Evolutionary conservation across 345 rosid species (phyloP), one percentile per base, ranked within the genome.

Genomic region (Euphorbia peplus): DNA sequence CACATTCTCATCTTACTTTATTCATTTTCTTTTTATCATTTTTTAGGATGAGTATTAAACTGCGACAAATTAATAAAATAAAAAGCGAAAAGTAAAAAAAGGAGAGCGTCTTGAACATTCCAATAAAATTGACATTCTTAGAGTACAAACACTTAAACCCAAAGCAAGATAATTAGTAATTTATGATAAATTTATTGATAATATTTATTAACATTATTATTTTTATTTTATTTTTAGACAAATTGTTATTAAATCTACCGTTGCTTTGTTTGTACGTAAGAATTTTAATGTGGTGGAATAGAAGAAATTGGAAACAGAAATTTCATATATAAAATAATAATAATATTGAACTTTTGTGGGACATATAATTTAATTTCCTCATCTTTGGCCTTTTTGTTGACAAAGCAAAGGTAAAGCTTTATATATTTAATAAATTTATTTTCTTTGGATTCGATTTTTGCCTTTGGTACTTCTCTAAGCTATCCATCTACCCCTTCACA

Each of bases 191-290:
- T n/a, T n/a, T n/a, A n/a, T n/a, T n/a, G n/a, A n/a, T n/a, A n/a
- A n/a, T n/a, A n/a, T n/a, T n/a, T n/a, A n/a, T n/a, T n/a, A n/a
- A n/a, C n/a, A 35, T 32, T 32, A 32, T 32, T 32, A 3, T 32
- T 32, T 32, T 32, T 32, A 32, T 2, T 32, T 32, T 32, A 32
- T 6, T 32, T 32, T 32, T 32, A 32, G 37, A 6, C 4, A 32
- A 32, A 32, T n/a, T n/a, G 37, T 32, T 2, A 32, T 32, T 32
- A 18, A 63, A 67, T 63, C 71, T 32, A 70, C 59, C 73, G 67
- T 80, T 74, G 76, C 83, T 77, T 77, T 66, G 64, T 1, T 42
- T 16, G 29, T 39, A 74, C 72, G 81, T 51, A 65, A 74, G 77
- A 66, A 68, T 60, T 70, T 68, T 22, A 16, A 50, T 55, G 1